phyloP scores from a whole-genome alignment of 805 yeast genomes.

The Candida patagonica region DNA sequence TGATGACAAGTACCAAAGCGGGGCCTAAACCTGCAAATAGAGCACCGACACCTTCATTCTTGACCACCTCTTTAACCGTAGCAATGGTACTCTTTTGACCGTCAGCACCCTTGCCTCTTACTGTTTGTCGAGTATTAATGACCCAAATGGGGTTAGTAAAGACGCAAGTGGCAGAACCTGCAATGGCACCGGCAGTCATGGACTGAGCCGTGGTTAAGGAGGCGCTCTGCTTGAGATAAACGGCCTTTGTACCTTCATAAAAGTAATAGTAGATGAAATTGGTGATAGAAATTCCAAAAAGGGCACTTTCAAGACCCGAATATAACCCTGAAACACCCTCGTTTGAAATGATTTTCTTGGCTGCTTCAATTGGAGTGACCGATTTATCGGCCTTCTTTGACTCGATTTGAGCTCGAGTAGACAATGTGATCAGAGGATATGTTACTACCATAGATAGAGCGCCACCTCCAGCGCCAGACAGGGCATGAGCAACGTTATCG shows the following conservation, averaged over 20 bases:
- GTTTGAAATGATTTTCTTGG: constrained; percentile 39
- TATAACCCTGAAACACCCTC: constrained; percentile 66
- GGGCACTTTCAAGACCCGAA: constrained; percentile 80
- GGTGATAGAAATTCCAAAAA: constrained; percentile 76
- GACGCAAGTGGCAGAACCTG: constrained; percentile 77
- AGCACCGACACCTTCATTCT: constrained; percentile 60
- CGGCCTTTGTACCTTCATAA: constrained; percentile 55
- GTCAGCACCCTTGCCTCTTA: constrained; percentile 30
- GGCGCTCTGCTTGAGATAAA: constrained; percentile 14
- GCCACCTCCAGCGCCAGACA: constrained; percentile 92
- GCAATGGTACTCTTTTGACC: constrained; percentile 39
- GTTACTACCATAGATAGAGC: constrained; percentile 80
- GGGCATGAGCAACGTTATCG: constrained; percentile 67
- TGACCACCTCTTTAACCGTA: constrained; percentile 52
- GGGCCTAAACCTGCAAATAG: constrained; percentile 83
- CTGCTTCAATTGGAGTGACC: constrained; percentile 29
- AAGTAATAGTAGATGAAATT: constrained; percentile 87
- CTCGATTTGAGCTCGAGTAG: constrained; percentile 82
- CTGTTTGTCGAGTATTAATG: constrained; percentile 83
- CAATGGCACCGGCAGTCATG: constrained; percentile 70
- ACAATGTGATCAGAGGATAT: constrained; percentile 78
- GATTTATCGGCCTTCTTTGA: constrained; percentile 16
- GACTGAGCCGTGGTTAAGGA: constrained; percentile 49
- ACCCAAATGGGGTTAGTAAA: constrained; percentile 92
- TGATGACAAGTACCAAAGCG: constrained; percentile 73